A percentile compares a stretch with the other conserved stretches of the same genome.
These are phyloP conservation scores for Rhizopus sp. DNA, from an alignment of 371 early-diverging fungal species.

Conservation along the genomic window DNA sequence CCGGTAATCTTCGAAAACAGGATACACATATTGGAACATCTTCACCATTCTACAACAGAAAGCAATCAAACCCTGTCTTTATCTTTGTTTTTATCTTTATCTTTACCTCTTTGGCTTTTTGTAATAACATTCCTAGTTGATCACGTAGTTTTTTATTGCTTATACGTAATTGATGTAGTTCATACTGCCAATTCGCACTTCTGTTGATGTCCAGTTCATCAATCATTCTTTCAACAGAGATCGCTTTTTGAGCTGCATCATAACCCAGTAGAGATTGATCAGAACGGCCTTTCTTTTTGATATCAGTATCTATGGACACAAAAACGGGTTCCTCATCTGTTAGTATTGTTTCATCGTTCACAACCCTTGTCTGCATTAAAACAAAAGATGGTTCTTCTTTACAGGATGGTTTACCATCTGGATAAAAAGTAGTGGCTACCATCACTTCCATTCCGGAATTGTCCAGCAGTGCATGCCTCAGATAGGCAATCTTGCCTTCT, in stretches of 20 bases:
- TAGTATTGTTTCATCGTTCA: conserved; percentile 17
- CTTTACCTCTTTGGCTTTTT: conserved; percentile 22
- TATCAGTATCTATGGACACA: conserved; percentile 28
- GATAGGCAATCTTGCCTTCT: conserved; percentile 46
- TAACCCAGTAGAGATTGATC: conserved; percentile 14
- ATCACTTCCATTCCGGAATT: conserved; percentile 43
- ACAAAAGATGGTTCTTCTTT: conserved; percentile 39
- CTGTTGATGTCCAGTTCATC: conserved; percentile 36
- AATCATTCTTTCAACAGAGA: conserved; percentile 31
- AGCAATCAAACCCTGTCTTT: no score
- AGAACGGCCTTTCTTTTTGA: conserved; percentile 32
- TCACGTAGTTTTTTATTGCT: conserved; percentile 41
- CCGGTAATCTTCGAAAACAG: conserved; percentile 28
- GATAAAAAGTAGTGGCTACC: conserved; percentile 51
- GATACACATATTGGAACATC: conserved; percentile 14
- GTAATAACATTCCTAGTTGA: conserved; percentile 27
- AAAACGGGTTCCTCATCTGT: conserved; percentile 26
- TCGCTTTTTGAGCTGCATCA: conserved; percentile 7
- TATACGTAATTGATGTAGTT: conserved; percentile 50
- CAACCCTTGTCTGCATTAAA: conserved; percentile 40
- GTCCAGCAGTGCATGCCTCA: conserved; percentile 43
- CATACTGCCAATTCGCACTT: conserved; percentile 51
- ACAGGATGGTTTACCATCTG: conserved; percentile 35
- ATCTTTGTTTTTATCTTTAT: background rate
- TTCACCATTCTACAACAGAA: conserved; percentile 7